These are phyloP conservation scores for Candida pseudoglaebosa DNA, from an alignment of 805 yeast genomes.

Conservation along the genomic window DNA sequence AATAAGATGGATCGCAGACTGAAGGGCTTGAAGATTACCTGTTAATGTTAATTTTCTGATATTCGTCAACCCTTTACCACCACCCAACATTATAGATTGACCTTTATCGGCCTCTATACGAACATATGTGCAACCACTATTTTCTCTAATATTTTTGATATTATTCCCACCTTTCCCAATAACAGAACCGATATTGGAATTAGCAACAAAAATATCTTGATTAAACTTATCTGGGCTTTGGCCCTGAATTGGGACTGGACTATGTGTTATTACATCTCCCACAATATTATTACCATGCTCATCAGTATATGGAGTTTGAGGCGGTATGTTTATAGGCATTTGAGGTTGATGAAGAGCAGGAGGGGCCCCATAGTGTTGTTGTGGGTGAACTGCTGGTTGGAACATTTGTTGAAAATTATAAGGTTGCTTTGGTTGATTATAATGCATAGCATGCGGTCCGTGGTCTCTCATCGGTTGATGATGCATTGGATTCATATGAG, in stretches of 20 bases:
- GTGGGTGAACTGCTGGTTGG: slow-evolving; percentile 35
- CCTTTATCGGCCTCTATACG: slow-evolving; percentile 59
- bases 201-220: slow-evolving; percentile 73
- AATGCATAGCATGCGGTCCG: slow-evolving; percentile 8
- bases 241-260: slow-evolving; percentile 29
- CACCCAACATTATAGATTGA: slow-evolving; percentile 46
- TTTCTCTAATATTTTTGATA: slow-evolving; percentile 69
- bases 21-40: slow-evolving; percentile 65
- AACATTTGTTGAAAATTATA: slow-evolving; percentile 40
- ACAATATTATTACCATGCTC: slow-evolving; percentile 42
- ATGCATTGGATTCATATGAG: slow-evolving; percentile 13
- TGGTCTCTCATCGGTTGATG: slow-evolving; percentile 19
- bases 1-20: slow-evolving; percentile 67
- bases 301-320: slow-evolving; percentile 36
- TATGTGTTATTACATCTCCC: slow-evolving; percentile 41
- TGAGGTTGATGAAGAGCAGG: slow-evolving; percentile 6
- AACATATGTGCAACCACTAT: slow-evolving; percentile 69
- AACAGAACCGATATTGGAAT: slow-evolving; percentile 74
- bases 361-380: slow-evolving; percentile 18
- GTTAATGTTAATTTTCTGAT: slow-evolving; percentile 60
- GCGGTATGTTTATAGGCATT: slow-evolving; percentile 22
- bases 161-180: slow-evolving; percentile 86
- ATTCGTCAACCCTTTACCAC: slow-evolving; percentile 40
- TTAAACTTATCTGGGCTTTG: slow-evolving; percentile 47
- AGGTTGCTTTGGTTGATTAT: slow-evolving; percentile 19